Conservation (phyloP, 805 yeast species). For the Starmera pachycereana region DNA sequence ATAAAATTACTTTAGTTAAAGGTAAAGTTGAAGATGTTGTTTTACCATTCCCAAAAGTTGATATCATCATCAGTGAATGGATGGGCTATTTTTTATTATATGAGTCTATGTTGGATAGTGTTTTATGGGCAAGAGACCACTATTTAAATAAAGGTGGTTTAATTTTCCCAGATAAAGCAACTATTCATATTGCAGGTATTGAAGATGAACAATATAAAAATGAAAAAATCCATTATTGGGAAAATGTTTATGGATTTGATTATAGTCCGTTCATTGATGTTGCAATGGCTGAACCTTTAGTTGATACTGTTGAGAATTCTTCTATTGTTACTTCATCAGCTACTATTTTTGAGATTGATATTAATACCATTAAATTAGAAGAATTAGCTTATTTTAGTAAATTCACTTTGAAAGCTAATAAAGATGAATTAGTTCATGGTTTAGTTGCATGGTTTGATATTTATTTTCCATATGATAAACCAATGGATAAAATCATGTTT, state of each 20-base stretch:
- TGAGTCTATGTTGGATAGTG: slow-evolving; percentile 97
- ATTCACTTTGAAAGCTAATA: slow-evolving; percentile 64
- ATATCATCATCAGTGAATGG: slow-evolving; percentile 96
- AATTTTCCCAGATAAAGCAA: slow-evolving; percentile 89
- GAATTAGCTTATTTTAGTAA: slow-evolving; percentile 66
- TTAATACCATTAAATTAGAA: slow-evolving; percentile 78
- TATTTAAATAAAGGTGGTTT: slow-evolving; percentile 73
- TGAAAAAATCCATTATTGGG: slow-evolving; percentile 91
- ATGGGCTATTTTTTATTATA: slow-evolving; percentile 96
- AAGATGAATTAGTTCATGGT: slow-evolving; percentile 81
- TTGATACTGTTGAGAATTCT: slow-evolving; percentile 82
- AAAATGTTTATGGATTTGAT: slow-evolving; percentile 94
- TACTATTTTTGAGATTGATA: slow-evolving; percentile 71
- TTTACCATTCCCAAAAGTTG: slow-evolving; percentile 81
- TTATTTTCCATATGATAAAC: slow-evolving; percentile 59
- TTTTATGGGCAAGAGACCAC: slow-evolving; percentile 84
- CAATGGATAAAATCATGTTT: slow-evolving; percentile 54
- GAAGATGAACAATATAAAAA: slow-evolving; percentile 89
- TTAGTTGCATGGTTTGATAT: slow-evolving; percentile 92
- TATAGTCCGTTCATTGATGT: slow-evolving; percentile 81
- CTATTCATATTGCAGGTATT: slow-evolving; percentile 81
- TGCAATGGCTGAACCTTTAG: slow-evolving; percentile 90
- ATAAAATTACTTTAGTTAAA: slow-evolving; percentile 77
- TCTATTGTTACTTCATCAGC: slow-evolving; percentile 65
- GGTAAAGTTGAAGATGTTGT: slow-evolving; percentile 92